phyloP scores from a whole-genome alignment of 2,329 filamentous ascomycete species.

The Neonectria faginata region DNA sequence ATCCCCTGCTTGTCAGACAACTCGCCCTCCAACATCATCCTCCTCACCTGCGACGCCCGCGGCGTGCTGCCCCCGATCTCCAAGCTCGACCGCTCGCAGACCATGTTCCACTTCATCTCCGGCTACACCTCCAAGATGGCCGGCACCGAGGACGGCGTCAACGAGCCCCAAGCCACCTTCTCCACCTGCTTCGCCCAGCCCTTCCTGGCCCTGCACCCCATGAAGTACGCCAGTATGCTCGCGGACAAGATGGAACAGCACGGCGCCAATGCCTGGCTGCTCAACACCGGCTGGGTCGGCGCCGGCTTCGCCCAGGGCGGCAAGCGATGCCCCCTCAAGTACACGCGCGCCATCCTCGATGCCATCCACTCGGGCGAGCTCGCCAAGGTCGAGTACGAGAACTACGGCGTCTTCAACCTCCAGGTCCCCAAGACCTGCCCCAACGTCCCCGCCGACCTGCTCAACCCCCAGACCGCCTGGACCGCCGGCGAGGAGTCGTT shows the following conservation, averaged over 20 bases:
- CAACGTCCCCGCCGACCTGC: conserved; percentile 87
- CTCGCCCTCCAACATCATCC: conserved; percentile 97
- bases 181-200: conserved; percentile 99
- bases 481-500: conserved; percentile 85
- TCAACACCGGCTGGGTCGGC: conserved; percentile 98
- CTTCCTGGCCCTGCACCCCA: conserved; percentile 98
- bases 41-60: conserved; percentile 96
- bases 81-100: conserved; percentile 93
- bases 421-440: conserved; percentile 93
- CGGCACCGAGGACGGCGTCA: conserved; percentile 96
- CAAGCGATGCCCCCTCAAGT: conserved; percentile 98
- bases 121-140: conserved; percentile 99
- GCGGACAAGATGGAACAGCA: conserved; percentile 97
- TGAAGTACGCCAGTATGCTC: conserved; percentile 99
- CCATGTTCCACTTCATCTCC: conserved; percentile 99
- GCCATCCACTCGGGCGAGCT: conserved; percentile 98
- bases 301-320: conserved; percentile 90
- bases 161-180: conserved; percentile 98
- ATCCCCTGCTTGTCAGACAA: conserved; percentile 90
- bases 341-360: conserved; percentile 97
- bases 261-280: conserved; percentile 96
- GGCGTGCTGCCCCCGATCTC: conserved; percentile 98
- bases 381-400: conserved; percentile 92
- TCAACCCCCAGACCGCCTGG: conserved; percentile 96
- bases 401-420: conserved; percentile 96